Evolutionary conservation across 805 yeast genomes (phyloP).

Genomic region (Kodamaea lidongshanica): DNA sequence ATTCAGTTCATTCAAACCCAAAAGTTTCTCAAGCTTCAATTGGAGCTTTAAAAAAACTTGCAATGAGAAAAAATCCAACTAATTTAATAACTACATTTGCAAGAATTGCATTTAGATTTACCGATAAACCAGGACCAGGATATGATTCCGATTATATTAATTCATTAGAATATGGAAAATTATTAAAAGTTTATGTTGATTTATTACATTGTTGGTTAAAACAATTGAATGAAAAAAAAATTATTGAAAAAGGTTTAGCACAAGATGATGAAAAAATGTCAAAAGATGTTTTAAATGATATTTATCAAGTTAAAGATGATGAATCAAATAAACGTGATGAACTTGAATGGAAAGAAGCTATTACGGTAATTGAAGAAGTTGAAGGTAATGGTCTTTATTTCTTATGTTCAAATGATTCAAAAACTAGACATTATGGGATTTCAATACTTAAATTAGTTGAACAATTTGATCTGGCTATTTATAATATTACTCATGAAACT

Average conservation of each 20-base stretch:
- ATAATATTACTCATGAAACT: conserved; percentile 37
- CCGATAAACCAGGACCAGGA: conserved; percentile 57
- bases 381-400: conserved; percentile 95
- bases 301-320: conserved; percentile 36
- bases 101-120: conserved; percentile 71
- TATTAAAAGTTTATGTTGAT: conserved; percentile 70
- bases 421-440: conserved; percentile 68
- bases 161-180: conserved; percentile 52
- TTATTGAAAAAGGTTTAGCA: conserved; percentile 25
- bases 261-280: conserved; percentile 33
- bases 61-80: conserved; percentile 63
- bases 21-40: conserved; percentile 61
- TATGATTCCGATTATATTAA: conserved; percentile 54
- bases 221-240: conserved; percentile 39
- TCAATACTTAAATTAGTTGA: conserved; percentile 70
- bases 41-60: conserved; percentile 57
- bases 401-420: conserved; percentile 78
- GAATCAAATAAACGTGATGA: conserved; percentile 40
- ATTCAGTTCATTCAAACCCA: conserved; percentile 61
- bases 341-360: conserved; percentile 68
- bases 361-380: conserved; percentile 85
- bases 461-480: conserved; percentile 81
- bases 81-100: conserved; percentile 69
- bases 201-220: conserved; percentile 77
- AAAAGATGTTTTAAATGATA: conserved; percentile 34